Evolutionary conservation across 305 asterid species (phyloP).

Genomic region (Solanum aculeatissimum): DNA sequence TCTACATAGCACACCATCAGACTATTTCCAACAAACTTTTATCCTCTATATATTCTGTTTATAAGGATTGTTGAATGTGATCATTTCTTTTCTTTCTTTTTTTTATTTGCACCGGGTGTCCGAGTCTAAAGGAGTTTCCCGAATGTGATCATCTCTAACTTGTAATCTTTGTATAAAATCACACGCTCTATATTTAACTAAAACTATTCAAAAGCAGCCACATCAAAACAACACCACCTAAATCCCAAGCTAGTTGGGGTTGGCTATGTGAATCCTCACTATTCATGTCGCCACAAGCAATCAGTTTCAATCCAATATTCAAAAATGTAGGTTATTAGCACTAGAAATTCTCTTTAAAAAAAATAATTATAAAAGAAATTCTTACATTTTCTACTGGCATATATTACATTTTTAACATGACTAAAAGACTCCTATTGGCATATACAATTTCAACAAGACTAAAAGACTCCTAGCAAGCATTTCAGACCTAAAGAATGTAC

Average conservation of each 20-base stretch:
- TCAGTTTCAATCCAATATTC: neutral
- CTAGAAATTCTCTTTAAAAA: neutral
- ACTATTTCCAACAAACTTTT: neutral
- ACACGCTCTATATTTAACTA: neutral
- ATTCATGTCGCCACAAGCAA: neutral
- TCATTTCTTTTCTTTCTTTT: too few relatives aligned
- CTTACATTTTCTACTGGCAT: neutral
- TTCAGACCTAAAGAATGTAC: neutral
- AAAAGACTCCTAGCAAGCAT: neutral
- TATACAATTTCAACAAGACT: neutral
- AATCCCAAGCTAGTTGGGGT: neutral
- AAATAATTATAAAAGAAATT: neutral
- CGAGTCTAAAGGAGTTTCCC: too few relatives aligned
- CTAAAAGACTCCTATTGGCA: neutral
- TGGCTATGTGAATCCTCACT: neutral
- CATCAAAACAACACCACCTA: neutral
- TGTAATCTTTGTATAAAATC: neutral
- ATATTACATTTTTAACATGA: neutral
- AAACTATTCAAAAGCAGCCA: neutral
- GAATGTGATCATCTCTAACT: neutral
- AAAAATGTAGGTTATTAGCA: neutral
- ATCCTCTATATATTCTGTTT: too few relatives aligned
- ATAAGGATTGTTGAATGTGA: too few relatives aligned
- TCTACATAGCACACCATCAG: neutral
- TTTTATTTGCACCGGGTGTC: too few relatives aligned